Base-by-base conservation (phyloP, 345 rosid genomes). In the Chamaenerion angustifolium region DNA sequence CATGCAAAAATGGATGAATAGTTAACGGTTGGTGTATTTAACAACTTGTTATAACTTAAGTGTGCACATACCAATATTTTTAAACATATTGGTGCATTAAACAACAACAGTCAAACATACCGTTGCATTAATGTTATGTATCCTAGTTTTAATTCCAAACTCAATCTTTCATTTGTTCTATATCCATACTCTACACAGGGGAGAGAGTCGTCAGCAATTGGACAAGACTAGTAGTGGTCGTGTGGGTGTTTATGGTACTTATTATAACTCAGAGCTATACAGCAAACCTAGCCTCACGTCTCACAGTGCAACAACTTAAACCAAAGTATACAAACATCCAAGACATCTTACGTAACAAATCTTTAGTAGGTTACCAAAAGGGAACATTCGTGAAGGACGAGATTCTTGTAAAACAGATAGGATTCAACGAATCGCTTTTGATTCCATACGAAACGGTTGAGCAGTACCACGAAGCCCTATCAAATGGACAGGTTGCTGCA, bases 161-260 rank as follows among this genome's bases (percentile, higher is more conserved):
- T n/a, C n/a, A n/a, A n/a, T n/a, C n/a, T n/a, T n/a, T n/a, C n/a
- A n/a, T n/a, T n/a, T n/a, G n/a, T n/a, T n/a, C n/a, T n/a, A n/a
- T n/a, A n/a, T n/a, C n/a, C n/a, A n/a, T n/a, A n/a, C n/a, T n/a
- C n/a, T n/a, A n/a, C n/a, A n/a, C n/a, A n/a, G 95, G 76, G 61
- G 89, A 85, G 65, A 80, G 64, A 58, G 70, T 88, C 46, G 56
- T 66, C 0, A 75, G 76, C 70, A 82, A 76, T 47, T 46, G 71
- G 37, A 66, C 77, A 0, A 61, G 87, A 50, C 0, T 62, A 3
- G 66, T 88, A 62, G 63, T 76, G 25, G 43, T 82, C 49, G 55
- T 78, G 37, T 88, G 93, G 85, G 81, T 66, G n/a, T 82, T 85
- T 14, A 66, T 78, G 7, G 89, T 88, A 2, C 74, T 84, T 1